phyloP scores from a whole-genome alignment of 2,329 filamentous ascomycete genomes.

The Rachicladosporium sp. region DNA sequence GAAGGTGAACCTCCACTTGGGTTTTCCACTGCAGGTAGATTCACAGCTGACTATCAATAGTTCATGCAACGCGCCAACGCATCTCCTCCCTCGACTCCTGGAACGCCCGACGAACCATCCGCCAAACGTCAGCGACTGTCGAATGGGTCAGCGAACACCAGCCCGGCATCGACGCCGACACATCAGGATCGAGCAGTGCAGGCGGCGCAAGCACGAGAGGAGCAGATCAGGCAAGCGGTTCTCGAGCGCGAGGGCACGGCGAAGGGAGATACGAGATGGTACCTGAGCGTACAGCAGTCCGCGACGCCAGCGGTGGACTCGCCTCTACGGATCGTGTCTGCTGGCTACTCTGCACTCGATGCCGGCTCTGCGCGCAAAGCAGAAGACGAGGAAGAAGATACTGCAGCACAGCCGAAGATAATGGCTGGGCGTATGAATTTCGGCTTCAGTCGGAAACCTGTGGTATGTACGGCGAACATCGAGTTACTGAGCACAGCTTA shows the following conservation, averaged over 20 bases:
- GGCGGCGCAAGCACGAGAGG: constrained; percentile 53
- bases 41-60: constrained; percentile 22
- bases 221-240: constrained; percentile 43
- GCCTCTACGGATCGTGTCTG: constrained; percentile 46
- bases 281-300: constrained; percentile 45
- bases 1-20: constrained; percentile 45
- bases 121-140: constrained; percentile 53
- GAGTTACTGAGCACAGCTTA: constrained; percentile 12
- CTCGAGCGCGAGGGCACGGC: constrained; percentile 50
- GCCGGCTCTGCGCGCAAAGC: constrained; percentile 9
- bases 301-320: constrained; percentile 24
- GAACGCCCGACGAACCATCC: constrained; percentile 37
- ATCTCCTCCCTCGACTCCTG: constrained; percentile 35
- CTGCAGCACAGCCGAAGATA: constrained; percentile 19
- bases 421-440: constrained; percentile 37
- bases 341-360: constrained; percentile 44
- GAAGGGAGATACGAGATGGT: constrained; percentile 63
- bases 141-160: constrained; percentile 25
- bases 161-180: constrained; percentile 23
- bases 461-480: not conserved
- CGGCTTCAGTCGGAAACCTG: constrained; percentile 30
- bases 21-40: not conserved
- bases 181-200: constrained; percentile 47
- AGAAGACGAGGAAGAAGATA: constrained; percentile 22
- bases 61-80: constrained; percentile 87